phyloP scores from a whole-genome alignment of 306 rosid genomes.

The Lathyrus tuberosus region DNA sequence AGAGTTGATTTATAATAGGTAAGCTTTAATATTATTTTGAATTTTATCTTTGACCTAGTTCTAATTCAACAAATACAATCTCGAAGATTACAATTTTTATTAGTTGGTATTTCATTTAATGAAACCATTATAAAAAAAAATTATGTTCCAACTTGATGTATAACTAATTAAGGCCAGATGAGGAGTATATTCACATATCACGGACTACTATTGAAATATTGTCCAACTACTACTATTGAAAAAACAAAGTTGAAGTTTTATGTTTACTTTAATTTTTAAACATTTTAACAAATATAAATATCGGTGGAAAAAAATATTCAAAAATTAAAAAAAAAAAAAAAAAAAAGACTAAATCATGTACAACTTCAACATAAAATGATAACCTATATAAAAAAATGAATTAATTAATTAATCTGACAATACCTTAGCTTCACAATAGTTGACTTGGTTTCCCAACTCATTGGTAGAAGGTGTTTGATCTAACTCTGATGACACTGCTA shows the following conservation, averaged over 20 bases:
- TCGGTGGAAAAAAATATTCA: background rate
- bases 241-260: background rate
- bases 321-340: background rate
- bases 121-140: too few relatives aligned
- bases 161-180: too few relatives aligned
- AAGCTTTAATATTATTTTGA: too few relatives aligned
- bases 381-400: background rate
- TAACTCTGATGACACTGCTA: slow-evolving; percentile 7
- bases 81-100: too few relatives aligned
- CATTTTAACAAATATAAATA: background rate
- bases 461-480: slow-evolving; percentile 4
- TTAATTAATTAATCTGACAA: background rate
- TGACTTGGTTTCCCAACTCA: slow-evolving; percentile 2
- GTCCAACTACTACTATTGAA: background rate
- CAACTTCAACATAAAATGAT: background rate
- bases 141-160: background rate
- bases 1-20: too few relatives aligned
- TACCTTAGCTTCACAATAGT: slow-evolving; percentile 61
- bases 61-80: too few relatives aligned
- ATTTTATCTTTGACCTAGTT: too few relatives aligned
- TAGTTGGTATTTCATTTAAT: too few relatives aligned
- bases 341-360: background rate
- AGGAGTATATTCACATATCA: background rate
- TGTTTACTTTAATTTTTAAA: too few relatives aligned
- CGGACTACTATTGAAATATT: background rate